Evolutionary conservation across 1,284 basidiomycete species (phyloP).

Genomic region (Naganishia albida): DNA sequence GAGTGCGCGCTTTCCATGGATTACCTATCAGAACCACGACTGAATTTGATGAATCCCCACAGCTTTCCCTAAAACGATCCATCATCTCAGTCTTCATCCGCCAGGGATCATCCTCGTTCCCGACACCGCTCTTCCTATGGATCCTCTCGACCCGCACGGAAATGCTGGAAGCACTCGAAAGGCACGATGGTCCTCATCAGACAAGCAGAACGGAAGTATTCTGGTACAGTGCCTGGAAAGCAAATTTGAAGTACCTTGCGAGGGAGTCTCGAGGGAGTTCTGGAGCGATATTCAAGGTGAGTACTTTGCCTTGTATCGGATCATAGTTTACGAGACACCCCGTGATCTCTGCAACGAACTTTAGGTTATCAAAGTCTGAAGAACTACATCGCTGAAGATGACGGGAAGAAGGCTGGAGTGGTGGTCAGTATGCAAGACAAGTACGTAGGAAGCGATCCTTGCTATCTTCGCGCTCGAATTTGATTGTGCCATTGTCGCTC

Average conservation of each 20-base stretch:
- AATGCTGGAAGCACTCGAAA: conserved; percentile 39
- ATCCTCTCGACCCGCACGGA: conserved; percentile 3
- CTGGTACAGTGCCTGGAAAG: conserved; percentile 72
- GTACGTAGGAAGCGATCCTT: conserved; percentile 54
- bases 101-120: conserved; percentile 74
- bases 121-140: conserved; percentile 64
- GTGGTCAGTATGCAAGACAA: conserved; percentile 74
- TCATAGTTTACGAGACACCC: conserved; percentile 1
- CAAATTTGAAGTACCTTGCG: conserved; percentile 68
- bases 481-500: conserved; percentile 57
- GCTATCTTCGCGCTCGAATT: background rate
- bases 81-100: conserved; percentile 75
- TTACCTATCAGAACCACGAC: background rate
- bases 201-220: conserved; percentile 50
- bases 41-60: conserved; percentile 27
- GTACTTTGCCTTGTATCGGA: conserved; percentile 18
- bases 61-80: conserved; percentile 79
- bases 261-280: conserved; percentile 69
- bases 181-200: background rate
- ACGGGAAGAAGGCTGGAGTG: conserved; percentile 68
- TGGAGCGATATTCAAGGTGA: conserved; percentile 78
- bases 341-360: background rate
- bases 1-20: conserved; percentile 45
- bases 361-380: conserved; percentile 74
- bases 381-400: conserved; percentile 72